Evolutionary conservation across 2,329 filamentous ascomycete species (phyloP), one percentile per base, ranked within the genome.

Genomic region (Alternaria conjuncta): DNA sequence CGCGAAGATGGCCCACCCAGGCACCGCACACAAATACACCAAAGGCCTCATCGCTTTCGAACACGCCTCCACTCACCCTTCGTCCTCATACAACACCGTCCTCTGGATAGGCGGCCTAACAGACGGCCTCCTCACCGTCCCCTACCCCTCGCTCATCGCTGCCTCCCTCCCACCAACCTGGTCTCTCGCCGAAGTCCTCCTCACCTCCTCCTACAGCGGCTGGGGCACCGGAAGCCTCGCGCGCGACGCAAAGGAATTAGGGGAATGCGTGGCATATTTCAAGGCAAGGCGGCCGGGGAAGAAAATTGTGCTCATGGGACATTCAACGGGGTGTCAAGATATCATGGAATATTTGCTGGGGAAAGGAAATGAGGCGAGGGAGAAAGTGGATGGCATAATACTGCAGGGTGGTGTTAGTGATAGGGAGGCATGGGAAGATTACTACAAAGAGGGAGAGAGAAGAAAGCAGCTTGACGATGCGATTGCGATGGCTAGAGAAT

Each of bases 401-500:
- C 81, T 97, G 58, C 94, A 97, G 78, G 93, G 90, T 0, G 89
- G 92, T 0, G 89, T 94, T 4, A 92, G 89, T 2, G 93, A 97
- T 77, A 86, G 93, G 28, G 90, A 96, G 76, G 87, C 85, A 0
- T 76, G 73, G 70, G 65, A 47, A 3, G 70, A 69, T 18, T 80
- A 88, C 59, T 70, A 56, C 64, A 45, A 55, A 77, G 54, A 82
- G 79, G 58, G 47, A 9, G 49, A 57, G 1, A 53, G 54, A 1
- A 62, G 59, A 15, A 53, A 55, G 4, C 59, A 55, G 0, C 63
- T 73, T 3, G 50, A 71, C 0, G 53, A 51, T 0, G 60, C 71
- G 5, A 71, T 89, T 10, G 78, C 82, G 1, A 72, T 84, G 10
- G 88, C 90, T 0, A 79, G 83, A 58, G 78, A 82, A 50, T 84